A percentile compares a stretch with the other conserved stretches of the same genome.
Conservation (phyloP, 202 grass and related monocot genomes). For the Thinopyrum obtusiflorum region DNA sequence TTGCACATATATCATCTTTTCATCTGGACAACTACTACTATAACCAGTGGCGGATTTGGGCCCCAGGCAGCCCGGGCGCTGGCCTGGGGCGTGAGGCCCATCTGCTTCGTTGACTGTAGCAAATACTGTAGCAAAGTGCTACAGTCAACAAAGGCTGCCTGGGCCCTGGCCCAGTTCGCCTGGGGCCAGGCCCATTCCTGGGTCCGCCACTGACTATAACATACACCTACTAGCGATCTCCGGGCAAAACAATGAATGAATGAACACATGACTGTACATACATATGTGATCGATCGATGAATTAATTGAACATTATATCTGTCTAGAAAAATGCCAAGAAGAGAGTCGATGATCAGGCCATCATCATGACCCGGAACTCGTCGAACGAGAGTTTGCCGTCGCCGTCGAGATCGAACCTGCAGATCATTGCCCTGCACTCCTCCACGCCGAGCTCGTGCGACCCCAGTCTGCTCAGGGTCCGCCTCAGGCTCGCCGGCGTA, state of each 20-base stretch:
- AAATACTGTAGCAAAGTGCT: no score
- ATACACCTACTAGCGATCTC: not conserved
- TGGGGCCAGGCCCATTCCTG: no score
- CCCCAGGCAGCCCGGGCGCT: no score
- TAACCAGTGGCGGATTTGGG: no score
- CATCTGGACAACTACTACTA: not conserved
- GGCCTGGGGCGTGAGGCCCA: no score
- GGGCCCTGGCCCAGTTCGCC: no score
- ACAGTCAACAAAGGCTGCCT: no score
- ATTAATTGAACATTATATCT: not conserved
- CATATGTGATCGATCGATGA: no score
- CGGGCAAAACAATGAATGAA: not conserved
- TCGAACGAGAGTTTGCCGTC: constrained; percentile 59
- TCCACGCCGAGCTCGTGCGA: constrained; percentile 32
- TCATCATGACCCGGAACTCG: constrained; percentile 65
- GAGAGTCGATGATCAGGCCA: not conserved
- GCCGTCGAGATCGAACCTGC: constrained; percentile 53
- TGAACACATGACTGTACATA: not conserved
- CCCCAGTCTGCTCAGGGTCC: constrained; percentile 37
- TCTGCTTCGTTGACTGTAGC: no score
- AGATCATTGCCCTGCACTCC: constrained; percentile 59
- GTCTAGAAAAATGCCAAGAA: not conserved
- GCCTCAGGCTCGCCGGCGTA: constrained; percentile 39
- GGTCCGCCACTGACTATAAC: not conserved
- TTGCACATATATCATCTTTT: not conserved